Conservation (phyloP, 176 grass and related monocot species). For the Cenchrus fungigraminus region DNA sequence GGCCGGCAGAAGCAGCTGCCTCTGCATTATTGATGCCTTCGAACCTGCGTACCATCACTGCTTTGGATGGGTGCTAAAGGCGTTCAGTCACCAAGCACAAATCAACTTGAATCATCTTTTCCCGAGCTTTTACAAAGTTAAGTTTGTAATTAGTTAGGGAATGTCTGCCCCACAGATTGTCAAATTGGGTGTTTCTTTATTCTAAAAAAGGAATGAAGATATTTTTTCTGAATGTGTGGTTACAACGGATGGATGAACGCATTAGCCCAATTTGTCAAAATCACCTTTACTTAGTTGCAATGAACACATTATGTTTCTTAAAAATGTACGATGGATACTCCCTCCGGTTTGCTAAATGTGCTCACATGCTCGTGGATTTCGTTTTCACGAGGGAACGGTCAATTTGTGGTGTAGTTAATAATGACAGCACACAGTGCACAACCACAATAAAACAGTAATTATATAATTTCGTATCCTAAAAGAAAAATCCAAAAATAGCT, state of each 20-base stretch:
- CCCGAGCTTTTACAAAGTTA: background rate
- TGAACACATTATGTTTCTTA: background rate
- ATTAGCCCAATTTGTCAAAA: background rate
- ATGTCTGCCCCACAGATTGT: background rate
- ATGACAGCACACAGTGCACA: background rate
- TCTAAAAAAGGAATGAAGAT: background rate
- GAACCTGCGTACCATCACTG: background rate
- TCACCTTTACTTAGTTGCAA: background rate
- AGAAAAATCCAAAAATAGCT: background rate
- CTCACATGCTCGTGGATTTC: constrained; percentile 12
- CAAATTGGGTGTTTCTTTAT: background rate
- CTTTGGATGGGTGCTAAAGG: background rate
- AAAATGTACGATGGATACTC: background rate
- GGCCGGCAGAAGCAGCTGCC: no score
- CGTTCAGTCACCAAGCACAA: background rate
- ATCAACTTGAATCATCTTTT: background rate
- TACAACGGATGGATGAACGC: background rate
- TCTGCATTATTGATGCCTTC: constrained; percentile 10
- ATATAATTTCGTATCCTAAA: background rate
- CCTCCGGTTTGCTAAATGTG: no score
- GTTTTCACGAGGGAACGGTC: constrained; percentile 1
- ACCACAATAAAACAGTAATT: background rate
- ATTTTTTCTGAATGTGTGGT: background rate
- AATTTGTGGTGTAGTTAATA: background rate
- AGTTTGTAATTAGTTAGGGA: background rate